phyloP scores from a whole-genome alignment of 345 rosid species.

The Orychophragmus violaceus region DNA sequence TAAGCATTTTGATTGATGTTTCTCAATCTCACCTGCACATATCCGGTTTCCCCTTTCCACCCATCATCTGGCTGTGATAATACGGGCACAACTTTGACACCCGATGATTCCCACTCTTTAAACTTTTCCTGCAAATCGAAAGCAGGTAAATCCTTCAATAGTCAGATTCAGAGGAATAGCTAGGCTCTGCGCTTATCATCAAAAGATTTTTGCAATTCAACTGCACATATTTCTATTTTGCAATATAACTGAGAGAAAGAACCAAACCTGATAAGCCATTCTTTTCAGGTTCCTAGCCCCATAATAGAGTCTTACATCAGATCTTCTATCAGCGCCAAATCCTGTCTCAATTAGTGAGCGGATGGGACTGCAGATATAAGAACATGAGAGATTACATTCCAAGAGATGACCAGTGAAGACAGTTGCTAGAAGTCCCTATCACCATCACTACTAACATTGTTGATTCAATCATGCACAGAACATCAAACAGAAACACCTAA shows the following conservation, averaged over 20 bases:
- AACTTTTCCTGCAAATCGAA: constrained; percentile 64
- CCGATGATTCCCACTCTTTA: constrained; percentile 83
- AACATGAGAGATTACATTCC: constrained; percentile 9
- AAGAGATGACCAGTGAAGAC: not conserved
- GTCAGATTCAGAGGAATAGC: not conserved
- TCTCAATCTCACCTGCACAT: constrained; percentile 61
- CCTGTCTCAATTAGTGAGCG: constrained; percentile 88
- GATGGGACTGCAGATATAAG: constrained; percentile 61
- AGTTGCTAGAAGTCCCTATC: not conserved
- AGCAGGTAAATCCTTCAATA: not conserved
- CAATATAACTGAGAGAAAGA: constrained; percentile 3
- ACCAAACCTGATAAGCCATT: constrained; percentile 93
- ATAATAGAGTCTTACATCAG: constrained; percentile 83
- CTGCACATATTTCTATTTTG: not conserved
- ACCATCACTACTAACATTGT: not conserved
- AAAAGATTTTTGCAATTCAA: not conserved
- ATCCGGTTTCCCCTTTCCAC: constrained; percentile 89
- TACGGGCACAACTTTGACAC: constrained; percentile 81
- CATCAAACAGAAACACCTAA: not conserved
- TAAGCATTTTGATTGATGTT: not conserved
- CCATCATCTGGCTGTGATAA: constrained; percentile 74
- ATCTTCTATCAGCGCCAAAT: constrained; percentile 62
- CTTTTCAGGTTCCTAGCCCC: constrained; percentile 89
- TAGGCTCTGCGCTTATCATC: not conserved
- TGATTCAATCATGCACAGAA: not conserved